Evolutionary conservation across 345 rosid species (phyloP).

Genomic region (Citrus glauca): DNA sequence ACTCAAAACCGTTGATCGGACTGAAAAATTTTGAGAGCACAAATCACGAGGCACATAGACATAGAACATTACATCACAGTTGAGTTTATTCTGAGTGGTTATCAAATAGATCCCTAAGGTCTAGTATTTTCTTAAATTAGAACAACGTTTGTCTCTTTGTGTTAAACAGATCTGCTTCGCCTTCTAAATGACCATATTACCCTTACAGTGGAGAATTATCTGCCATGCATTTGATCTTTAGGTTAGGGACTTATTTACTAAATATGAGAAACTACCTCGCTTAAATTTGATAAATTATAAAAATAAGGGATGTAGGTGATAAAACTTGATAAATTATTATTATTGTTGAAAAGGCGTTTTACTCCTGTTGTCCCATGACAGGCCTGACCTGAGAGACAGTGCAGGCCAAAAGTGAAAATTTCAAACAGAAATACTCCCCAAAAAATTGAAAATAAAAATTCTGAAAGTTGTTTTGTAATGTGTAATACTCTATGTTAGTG

Average conservation of each 20-base stretch:
- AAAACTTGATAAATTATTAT: not conserved
- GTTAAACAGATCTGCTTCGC: not conserved
- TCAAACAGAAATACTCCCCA: not conserved
- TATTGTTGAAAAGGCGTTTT: not conserved
- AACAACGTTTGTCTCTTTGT: not conserved
- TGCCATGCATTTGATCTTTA: too few relatives aligned
- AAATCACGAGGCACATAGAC: not conserved
- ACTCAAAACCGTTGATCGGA: not conserved
- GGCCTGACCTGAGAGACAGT: slow-evolving; percentile 12
- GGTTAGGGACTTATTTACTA: not conserved
- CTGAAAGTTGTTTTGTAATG: slow-evolving; percentile 4
- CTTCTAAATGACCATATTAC: not conserved
- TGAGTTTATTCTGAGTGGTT: not conserved
- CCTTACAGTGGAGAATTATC: not conserved
- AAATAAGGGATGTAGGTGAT: not conserved
- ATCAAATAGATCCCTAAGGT: not conserved
- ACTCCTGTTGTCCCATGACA: slow-evolving; percentile 3
- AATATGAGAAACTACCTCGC: too few relatives aligned
- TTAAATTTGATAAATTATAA: not conserved
- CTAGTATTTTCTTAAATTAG: not conserved
- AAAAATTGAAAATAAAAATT: not conserved
- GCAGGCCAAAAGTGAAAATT: slow-evolving; percentile 17
- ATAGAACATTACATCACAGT: not conserved
- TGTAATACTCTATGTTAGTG: not conserved
- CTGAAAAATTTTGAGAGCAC: not conserved